A percentile compares a stretch with the other conserved stretches of the same genome.
phyloP scores from a whole-genome alignment of 441 rosid species.

The Populus tomentosa region DNA sequence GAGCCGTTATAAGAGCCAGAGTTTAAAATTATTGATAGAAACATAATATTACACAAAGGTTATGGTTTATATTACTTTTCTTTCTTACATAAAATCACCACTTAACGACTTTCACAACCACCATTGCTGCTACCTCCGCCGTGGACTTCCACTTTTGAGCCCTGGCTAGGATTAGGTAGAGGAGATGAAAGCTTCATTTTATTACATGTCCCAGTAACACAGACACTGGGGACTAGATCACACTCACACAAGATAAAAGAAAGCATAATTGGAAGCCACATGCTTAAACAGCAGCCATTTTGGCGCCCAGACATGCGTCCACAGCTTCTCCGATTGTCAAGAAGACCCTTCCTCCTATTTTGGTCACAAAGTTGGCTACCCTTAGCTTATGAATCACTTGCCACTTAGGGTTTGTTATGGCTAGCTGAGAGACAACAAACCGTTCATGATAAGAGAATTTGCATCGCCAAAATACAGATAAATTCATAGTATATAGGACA shows the following conservation, averaged over 20 bases:
- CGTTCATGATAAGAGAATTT: not conserved
- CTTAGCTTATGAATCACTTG: constrained; percentile 77
- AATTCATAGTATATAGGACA: not conserved
- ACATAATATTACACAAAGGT: not conserved
- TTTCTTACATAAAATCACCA: not conserved
- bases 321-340: constrained; percentile 69
- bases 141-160: not conserved
- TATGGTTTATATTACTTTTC: not conserved
- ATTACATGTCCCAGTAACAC: not conserved
- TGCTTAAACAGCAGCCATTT: not conserved
- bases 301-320: constrained; percentile 27
- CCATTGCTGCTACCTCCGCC: not conserved
- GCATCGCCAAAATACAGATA: not conserved
- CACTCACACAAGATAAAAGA: not conserved
- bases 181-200: not conserved
- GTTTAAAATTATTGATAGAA: not conserved
- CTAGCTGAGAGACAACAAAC: constrained; percentile 35
- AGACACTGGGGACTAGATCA: not conserved
- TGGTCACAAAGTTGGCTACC: constrained; percentile 45
- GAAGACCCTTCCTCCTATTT: constrained; percentile 61
- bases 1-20: not conserved
- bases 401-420: constrained; percentile 76
- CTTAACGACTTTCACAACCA: too few relatives aligned
- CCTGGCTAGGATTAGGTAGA: not conserved
- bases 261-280: not conserved